Conservation (phyloP, 2,329 filamentous ascomycete genomes). For the Akanthomyces uredinophilus region DNA sequence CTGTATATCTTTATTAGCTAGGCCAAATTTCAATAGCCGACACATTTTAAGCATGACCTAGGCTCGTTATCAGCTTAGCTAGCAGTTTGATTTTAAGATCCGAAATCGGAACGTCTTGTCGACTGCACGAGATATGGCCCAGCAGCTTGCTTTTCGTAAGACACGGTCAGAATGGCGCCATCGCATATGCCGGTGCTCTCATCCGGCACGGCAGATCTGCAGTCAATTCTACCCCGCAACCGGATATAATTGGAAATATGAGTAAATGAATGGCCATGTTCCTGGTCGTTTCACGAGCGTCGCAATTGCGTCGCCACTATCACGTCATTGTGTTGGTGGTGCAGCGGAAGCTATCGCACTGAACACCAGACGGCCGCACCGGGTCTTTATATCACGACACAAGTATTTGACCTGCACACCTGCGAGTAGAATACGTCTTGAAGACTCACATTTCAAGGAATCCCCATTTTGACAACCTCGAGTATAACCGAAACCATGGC, state of each 20-base stretch:
- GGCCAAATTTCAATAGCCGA: no score
- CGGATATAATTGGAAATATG: constrained; percentile 1
- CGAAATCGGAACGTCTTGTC: background rate
- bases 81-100: background rate
- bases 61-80: no score
- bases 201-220: background rate
- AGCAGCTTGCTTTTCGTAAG: background rate
- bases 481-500: background rate
- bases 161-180: background rate
- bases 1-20: no score
- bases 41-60: no score
- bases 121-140: background rate
- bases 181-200: background rate
- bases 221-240: background rate
- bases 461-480: background rate
- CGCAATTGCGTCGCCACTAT: constrained; percentile 8
- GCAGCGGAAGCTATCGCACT: background rate
- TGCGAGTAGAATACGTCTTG: no score
- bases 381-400: background rate
- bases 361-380: background rate
- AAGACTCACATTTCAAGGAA: background rate
- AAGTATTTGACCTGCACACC: no score
- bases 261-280: background rate
- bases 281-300: background rate
- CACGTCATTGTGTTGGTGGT: background rate